Base-by-base conservation (phyloP, 805 yeast genomes). In the Nakazawaea sp. region DNA sequence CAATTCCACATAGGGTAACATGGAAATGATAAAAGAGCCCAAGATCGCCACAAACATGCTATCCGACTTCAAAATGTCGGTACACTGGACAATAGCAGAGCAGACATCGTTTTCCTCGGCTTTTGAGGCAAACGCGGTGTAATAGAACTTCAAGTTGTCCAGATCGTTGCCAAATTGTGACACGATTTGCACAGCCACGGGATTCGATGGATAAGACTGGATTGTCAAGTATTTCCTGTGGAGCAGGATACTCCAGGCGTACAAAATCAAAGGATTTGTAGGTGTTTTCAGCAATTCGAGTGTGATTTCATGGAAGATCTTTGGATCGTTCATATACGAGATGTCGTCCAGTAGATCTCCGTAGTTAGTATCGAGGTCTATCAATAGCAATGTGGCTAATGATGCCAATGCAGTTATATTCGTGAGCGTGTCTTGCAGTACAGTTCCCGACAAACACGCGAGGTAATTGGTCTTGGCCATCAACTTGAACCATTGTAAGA, bases 161-260 rank as follows among this genome's bases (percentile, higher is more conserved):
- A 32, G 15, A 13, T 43, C 39, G 17, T 30, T 30, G 34, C 51
- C 46, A 18, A 66, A 43, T 15, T 51, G 18, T 23, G 46, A 30
- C 12, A 45, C 37, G 27, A 60, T 48, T 3, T 42, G 30, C 9
- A 42, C 30, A 26, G 58, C 33, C 5, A 35, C 32, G 1, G 47
- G 44, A 33, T 51, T 40, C 2, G 52, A 51, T 20, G 65, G 58
- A 15, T 50, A 49, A 28, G 68, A 70, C 30, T 65, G 66, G n/a
- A 71, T 47, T 3, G 70, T 48, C 16, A 66, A 59, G 6, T 64
- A 62, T 42, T 78, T 75, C 17, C 79, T 59, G 45, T 74, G 73
- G 9, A 78, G 51, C 9, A 78, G 53, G 11, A 80, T 70, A 21
- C 84, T 71, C 90, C 90, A 83, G 17, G 75, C 69, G 49, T 80